Evolutionary conservation across 306 rosid genomes (phyloP).

Genomic region (Acacia acuminata): DNA sequence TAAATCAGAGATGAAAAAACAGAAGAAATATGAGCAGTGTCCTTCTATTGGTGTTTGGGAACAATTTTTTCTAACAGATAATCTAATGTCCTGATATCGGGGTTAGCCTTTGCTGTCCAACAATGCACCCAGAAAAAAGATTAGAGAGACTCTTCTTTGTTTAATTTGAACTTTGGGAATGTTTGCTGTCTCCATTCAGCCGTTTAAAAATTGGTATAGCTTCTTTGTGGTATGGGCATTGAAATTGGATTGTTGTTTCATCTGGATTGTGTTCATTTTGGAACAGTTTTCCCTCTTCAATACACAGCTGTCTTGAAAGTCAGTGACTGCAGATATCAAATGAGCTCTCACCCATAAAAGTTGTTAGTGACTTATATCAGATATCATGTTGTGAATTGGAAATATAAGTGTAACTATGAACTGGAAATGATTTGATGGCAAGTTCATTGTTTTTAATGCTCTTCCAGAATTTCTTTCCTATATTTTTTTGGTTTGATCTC

Average conservation of each 20-base stretch:
- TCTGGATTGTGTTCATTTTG: constrained; percentile 3
- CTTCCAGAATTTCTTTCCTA: background rate
- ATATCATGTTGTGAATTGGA: too few relatives aligned
- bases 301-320: constrained; percentile 16
- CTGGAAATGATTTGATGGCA: background rate
- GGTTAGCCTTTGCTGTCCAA: constrained; percentile 77
- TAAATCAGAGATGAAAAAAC: background rate
- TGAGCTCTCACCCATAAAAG: too few relatives aligned
- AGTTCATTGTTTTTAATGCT: background rate
- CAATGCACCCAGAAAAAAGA: constrained; percentile 80
- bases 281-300: constrained; percentile 26
- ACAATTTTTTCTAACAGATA: background rate
- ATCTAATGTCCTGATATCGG: constrained; percentile 56
- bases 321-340: constrained; percentile 9
- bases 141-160: constrained; percentile 24
- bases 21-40: background rate
- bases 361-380: too few relatives aligned
- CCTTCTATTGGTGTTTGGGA: constrained; percentile 8
- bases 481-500: background rate
- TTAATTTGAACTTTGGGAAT: constrained; percentile 30
- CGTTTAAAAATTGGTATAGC: constrained; percentile 34
- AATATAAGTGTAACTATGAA: background rate
- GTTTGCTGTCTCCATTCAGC: constrained; percentile 24
- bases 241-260: too few relatives aligned
- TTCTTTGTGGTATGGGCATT: constrained; percentile 32